Conservation (phyloP, 1,284 basidiomycete genomes). For the Tylopilus sp. region DNA sequence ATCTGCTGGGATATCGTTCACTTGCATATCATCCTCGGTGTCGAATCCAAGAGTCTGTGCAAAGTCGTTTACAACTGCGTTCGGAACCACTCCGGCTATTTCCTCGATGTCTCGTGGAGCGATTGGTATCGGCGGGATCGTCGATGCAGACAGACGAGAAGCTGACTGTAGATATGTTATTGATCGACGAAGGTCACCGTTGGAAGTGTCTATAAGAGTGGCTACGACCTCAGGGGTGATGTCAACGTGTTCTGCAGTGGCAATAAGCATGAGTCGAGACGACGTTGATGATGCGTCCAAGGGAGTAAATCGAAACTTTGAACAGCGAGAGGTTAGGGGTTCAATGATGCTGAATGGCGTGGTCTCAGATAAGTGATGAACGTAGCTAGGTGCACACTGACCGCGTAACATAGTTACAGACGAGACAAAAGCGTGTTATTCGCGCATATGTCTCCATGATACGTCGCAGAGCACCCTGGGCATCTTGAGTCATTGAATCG, state of each 20-base stretch:
- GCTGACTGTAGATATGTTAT: conserved; percentile 98
- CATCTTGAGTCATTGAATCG: conserved; percentile 99
- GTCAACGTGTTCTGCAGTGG: conserved; percentile 53
- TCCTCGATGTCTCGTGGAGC: conserved; percentile 81
- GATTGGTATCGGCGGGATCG: conserved; percentile 66
- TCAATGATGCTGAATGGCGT: conserved; percentile 81
- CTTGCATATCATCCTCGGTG: conserved; percentile 47
- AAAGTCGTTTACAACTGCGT: conserved; percentile 65
- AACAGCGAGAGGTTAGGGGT: conserved; percentile 96
- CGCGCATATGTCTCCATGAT: conserved; percentile 99
- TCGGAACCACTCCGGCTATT: conserved; percentile 93
- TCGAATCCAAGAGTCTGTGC: conserved; percentile 76
- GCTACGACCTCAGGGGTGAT: conserved; percentile 55
- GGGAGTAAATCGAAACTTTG: conserved; percentile 97
- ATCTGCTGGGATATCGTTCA: conserved; percentile 38
- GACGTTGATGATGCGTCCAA: conserved; percentile 77
- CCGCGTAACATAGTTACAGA: conserved; percentile 99
- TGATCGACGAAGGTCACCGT: conserved; percentile 93
- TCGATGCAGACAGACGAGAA: conserved; percentile 74
- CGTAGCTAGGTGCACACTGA: conserved; percentile 34
- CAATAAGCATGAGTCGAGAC: conserved; percentile 77
- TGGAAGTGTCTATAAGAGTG: conserved; percentile 74
- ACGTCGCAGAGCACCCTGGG: conserved; percentile 89
- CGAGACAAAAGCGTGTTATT: conserved; percentile 96
- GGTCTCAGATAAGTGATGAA: conserved; percentile 9